Percentiles rank a stretch among this genome's conserved stretches.
These are phyloP conservation scores for Daldinia loculata DNA, from an alignment of 495 filamentous ascomycete species.

Conservation along the genomic window DNA sequence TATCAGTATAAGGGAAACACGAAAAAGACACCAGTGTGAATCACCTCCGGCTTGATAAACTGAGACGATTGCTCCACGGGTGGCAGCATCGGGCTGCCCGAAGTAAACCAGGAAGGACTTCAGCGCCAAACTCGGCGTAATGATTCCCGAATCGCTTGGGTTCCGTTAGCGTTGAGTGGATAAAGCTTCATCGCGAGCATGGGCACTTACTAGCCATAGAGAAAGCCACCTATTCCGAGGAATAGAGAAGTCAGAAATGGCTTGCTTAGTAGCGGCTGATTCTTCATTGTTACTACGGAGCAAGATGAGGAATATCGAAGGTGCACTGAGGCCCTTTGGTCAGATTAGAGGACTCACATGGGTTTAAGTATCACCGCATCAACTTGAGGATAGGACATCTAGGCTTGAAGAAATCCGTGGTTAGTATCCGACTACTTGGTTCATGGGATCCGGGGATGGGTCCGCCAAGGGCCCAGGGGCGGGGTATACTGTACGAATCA, in stretches of 20 bases:
- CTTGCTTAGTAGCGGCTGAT: constrained; percentile 40
- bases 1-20: constrained; percentile 31
- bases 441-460: constrained; percentile 13
- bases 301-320: neutral
- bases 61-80: constrained; percentile 60
- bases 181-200: neutral
- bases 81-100: constrained; percentile 51
- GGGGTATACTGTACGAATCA: constrained; percentile 26
- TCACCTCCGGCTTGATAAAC: constrained; percentile 54
- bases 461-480: constrained; percentile 16
- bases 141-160: constrained; percentile 53
- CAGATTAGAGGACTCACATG: constrained; percentile 7
- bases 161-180: constrained; percentile 6
- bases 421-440: constrained; percentile 33
- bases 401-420: constrained; percentile 16
- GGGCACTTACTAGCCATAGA: constrained; percentile 48
- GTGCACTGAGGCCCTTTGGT: neutral
- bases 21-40: constrained; percentile 5
- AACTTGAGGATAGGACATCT: constrained; percentile 6
- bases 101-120: constrained; percentile 55
- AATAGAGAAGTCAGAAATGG: constrained; percentile 48
- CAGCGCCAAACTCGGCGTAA: constrained; percentile 55
- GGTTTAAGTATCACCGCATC: constrained; percentile 28
- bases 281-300: constrained; percentile 14
- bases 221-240: constrained; percentile 48